phyloP scores from a whole-genome alignment of 2,329 filamentous ascomycete genomes.

The Eurotiales sp. region DNA sequence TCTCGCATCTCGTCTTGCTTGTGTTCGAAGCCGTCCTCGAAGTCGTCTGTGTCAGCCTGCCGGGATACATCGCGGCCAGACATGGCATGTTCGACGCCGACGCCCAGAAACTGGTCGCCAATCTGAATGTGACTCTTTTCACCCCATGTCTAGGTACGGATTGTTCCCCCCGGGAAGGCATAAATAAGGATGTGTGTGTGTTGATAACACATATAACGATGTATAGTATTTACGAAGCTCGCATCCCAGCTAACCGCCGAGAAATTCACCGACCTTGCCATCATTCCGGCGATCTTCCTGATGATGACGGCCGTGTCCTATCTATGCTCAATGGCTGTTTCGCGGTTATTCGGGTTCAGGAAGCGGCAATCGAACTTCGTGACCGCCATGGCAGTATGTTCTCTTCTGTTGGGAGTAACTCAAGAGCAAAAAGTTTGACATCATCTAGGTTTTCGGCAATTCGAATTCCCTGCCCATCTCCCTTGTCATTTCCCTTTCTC shows the following conservation, averaged over 20 bases:
- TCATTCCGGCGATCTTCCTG: slow-evolving; percentile 93
- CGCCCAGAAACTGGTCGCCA: slow-evolving; percentile 93
- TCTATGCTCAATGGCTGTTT: slow-evolving; percentile 65
- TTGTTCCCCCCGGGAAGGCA: no score
- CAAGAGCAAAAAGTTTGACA: neutral
- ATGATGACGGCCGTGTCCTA: slow-evolving; percentile 87
- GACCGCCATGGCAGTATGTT: slow-evolving; percentile 78
- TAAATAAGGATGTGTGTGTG: no score
- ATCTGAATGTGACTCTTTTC: slow-evolving; percentile 93
- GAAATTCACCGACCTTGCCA: slow-evolving; percentile 81
- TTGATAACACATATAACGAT: neutral
- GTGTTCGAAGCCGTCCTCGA: slow-evolving; percentile 95
- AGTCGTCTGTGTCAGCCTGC: slow-evolving; percentile 90
- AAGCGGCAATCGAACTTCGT: slow-evolving; percentile 91
- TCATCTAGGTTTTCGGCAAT: slow-evolving; percentile 76
- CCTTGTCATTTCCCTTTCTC: slow-evolving; percentile 85
- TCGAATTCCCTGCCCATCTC: slow-evolving; percentile 98
- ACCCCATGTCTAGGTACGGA: slow-evolving; percentile 87
- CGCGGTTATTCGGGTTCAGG: slow-evolving; percentile 73
- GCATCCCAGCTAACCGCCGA: slow-evolving; percentile 90
- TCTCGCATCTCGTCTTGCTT: slow-evolving; percentile 65
- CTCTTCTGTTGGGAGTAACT: neutral
- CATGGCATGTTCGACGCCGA: slow-evolving; percentile 93
- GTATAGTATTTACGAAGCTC: slow-evolving; percentile 87
- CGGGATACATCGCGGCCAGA: slow-evolving; percentile 86